Evolutionary conservation across 2,329 filamentous ascomycete genomes (phyloP).

Genomic region (Plectosphaerella sp.): DNA sequence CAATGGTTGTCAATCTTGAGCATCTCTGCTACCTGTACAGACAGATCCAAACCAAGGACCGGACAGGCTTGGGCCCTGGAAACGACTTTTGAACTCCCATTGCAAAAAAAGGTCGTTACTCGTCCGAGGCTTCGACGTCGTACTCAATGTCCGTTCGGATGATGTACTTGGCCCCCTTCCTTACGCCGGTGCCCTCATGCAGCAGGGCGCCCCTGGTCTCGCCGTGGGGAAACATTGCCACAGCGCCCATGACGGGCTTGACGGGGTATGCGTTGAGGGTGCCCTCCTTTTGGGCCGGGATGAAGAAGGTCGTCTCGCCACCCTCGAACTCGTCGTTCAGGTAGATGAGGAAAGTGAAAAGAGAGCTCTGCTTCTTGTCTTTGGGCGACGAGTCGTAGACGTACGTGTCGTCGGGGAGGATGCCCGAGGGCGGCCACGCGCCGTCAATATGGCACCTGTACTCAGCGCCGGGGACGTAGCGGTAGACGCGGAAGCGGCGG

Average conservation of each 20-base stretch:
- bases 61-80: too few relatives aligned
- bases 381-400: constrained; percentile 62
- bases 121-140: constrained; percentile 43
- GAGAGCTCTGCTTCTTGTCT: constrained; percentile 56
- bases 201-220: constrained; percentile 60
- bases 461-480: constrained; percentile 69
- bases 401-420: constrained; percentile 53
- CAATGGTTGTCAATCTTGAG: too few relatives aligned
- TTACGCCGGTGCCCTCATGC: constrained; percentile 67
- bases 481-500: constrained; percentile 65
- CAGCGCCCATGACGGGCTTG: constrained; percentile 62
- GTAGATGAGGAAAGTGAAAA: constrained; percentile 67
- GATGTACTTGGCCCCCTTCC: constrained; percentile 63
- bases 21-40: too few relatives aligned
- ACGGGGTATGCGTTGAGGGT: constrained; percentile 66
- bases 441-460: constrained; percentile 69
- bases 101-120: background rate
- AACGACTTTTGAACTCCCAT: too few relatives aligned
- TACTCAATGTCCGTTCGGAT: constrained; percentile 70
- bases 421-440: constrained; percentile 68
- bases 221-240: constrained; percentile 67
- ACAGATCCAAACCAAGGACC: too few relatives aligned
- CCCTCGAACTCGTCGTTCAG: constrained; percentile 69
- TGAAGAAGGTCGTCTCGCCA: constrained; percentile 68
- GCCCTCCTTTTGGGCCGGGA: constrained; percentile 60